phyloP scores from a whole-genome alignment of 2,329 filamentous ascomycete species.

The Myriosclerotinia curreyana region DNA sequence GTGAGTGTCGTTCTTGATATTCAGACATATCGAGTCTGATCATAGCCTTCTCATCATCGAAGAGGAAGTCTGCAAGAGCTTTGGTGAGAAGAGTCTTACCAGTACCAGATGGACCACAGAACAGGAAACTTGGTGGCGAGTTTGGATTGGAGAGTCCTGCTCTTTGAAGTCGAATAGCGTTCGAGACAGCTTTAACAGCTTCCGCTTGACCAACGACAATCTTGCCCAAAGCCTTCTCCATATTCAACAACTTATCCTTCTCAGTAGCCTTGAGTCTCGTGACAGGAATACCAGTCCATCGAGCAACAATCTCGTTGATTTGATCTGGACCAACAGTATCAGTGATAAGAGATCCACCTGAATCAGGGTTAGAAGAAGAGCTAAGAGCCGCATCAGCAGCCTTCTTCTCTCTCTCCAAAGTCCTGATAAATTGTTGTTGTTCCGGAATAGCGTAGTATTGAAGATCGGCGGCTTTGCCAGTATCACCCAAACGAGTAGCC shows the following conservation, averaged over 20 bases:
- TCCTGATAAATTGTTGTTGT: slow-evolving; percentile 74
- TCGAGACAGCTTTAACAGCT: slow-evolving; percentile 88
- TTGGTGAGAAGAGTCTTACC: slow-evolving; percentile 98
- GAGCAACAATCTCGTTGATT: slow-evolving; percentile 96
- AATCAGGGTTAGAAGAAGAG: slow-evolving; percentile 51
- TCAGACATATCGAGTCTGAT: slow-evolving; percentile 99
- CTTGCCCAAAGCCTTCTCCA: slow-evolving; percentile 83
- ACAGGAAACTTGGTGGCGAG: slow-evolving; percentile 95
- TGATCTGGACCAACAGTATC: slow-evolving; percentile 95
- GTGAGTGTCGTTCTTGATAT: slow-evolving; percentile 93
- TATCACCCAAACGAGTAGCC: slow-evolving; percentile 82
- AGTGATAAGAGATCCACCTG: slow-evolving; percentile 73
- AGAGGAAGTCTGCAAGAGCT: slow-evolving; percentile 94
- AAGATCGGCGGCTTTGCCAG: slow-evolving; percentile 84
- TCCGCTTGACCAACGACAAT: slow-evolving; percentile 92
- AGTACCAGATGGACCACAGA: slow-evolving; percentile 97
- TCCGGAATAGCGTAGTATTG: slow-evolving; percentile 98
- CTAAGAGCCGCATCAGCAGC: slow-evolving; percentile 71
- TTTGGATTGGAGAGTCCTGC: slow-evolving; percentile 95
- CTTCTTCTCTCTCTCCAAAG: slow-evolving; percentile 76
- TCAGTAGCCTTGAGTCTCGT: slow-evolving; percentile 91
- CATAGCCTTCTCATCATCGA: slow-evolving; percentile 96
- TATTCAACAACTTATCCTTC: slow-evolving; percentile 97
- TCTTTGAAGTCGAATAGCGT: slow-evolving; percentile 91
- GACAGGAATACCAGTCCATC: slow-evolving; percentile 98